Percentiles rank a stretch among this genome's conserved stretches.
These are phyloP conservation scores for Cordyceps fumosorosea DNA, from an alignment of 2,329 filamentous ascomycete species.

Conservation along the genomic window DNA sequence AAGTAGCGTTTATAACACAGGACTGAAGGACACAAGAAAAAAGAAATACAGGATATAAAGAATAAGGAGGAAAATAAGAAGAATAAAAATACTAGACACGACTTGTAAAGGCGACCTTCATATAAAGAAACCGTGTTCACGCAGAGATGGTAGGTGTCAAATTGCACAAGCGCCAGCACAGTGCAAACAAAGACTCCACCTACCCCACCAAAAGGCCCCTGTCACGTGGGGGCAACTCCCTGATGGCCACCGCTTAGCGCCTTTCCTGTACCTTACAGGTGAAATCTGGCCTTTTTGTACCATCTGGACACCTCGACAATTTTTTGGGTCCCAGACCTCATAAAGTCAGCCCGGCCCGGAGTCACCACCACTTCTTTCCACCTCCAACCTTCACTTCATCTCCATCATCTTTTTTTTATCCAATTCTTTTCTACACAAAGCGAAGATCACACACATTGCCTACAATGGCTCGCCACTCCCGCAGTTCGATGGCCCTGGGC, in stretches of 20 bases:
- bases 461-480: constrained; percentile 47
- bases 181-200: background rate
- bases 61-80: too few relatives aligned
- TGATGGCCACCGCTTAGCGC: constrained; percentile 15
- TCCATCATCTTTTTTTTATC: constrained; percentile 19
- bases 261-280: constrained; percentile 19
- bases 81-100: too few relatives aligned
- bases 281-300: constrained; percentile 45
- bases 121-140: background rate
- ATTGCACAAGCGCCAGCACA: background rate
- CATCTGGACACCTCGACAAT: constrained; percentile 39
- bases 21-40: too few relatives aligned
- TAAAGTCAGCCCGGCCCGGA: constrained; percentile 25
- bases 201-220: constrained; percentile 20
- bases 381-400: constrained; percentile 23
- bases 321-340: constrained; percentile 27
- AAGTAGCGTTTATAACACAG: too few relatives aligned
- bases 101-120: too few relatives aligned
- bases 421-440: constrained; percentile 13
- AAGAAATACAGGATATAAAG: too few relatives aligned
- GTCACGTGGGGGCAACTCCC: constrained; percentile 25
- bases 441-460: constrained; percentile 15
- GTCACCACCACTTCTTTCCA: constrained; percentile 19
- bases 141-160: background rate
- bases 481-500: constrained; percentile 67